A percentile compares a stretch with the other conserved stretches of the same genome.
These are phyloP conservation scores for Tolypocladium endophyticum DNA, from an alignment of 2,329 filamentous ascomycete genomes.

Conservation along the genomic window DNA sequence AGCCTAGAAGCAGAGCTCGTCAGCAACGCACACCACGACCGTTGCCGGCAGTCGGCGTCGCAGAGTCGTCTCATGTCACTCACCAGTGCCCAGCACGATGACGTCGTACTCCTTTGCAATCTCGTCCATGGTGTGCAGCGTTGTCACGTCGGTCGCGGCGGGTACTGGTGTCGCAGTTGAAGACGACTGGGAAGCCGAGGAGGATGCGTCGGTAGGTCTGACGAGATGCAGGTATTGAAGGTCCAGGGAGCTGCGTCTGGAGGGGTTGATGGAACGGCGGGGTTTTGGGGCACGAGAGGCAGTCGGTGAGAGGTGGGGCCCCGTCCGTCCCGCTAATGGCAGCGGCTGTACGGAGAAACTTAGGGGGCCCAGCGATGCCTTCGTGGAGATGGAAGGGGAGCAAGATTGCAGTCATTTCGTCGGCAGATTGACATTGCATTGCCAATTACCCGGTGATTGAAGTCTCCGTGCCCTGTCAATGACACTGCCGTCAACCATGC, in stretches of 20 bases:
- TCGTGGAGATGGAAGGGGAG: neutral
- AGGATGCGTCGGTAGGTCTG: neutral
- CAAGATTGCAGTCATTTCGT: neutral
- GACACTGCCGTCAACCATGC: neutral
- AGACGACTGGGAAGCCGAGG: conserved; percentile 1
- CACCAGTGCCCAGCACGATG: conserved; percentile 95
- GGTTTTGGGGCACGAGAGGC: conserved; percentile 11
- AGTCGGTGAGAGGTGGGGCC: conserved; percentile 12
- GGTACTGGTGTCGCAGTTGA: conserved; percentile 5
- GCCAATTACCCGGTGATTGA: neutral
- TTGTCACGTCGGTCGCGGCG: conserved; percentile 2
- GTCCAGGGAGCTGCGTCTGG: neutral
- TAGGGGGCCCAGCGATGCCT: neutral
- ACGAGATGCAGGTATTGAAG: neutral
- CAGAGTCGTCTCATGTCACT: conserved; percentile 18
- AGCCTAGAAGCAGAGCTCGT: conserved; percentile 42
- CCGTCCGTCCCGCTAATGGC: neutral
- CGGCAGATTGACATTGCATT: neutral
- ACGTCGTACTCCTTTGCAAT: conserved; percentile 98
- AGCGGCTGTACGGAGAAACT: neutral
- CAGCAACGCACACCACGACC: conserved; percentile 5
- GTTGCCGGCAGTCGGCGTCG: neutral
- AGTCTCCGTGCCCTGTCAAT: neutral
- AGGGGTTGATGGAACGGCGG: conserved; percentile 16
- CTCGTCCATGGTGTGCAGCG: conserved; percentile 67